These are phyloP conservation scores for Anthracocystis setariae DNA, from an alignment of 1,284 basidiomycete genomes.

Conservation along the genomic window DNA sequence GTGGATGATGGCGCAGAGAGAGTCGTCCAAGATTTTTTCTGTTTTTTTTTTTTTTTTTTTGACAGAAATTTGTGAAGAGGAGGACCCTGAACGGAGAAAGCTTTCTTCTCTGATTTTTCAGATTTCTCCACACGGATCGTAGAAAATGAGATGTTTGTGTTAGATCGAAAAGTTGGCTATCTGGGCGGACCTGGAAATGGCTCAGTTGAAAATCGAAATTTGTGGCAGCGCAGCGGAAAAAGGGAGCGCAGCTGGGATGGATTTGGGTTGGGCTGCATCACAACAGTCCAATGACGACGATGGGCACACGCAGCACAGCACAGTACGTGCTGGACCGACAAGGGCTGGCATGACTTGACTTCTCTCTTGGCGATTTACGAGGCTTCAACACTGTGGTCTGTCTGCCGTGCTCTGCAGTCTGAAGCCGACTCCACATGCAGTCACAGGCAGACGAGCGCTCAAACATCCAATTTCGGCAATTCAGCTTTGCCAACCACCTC, in stretches of 20 bases:
- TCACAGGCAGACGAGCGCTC: conserved; percentile 11
- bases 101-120: too few species aligned
- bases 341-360: neutral
- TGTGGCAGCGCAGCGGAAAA: conserved; percentile 2
- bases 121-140: neutral
- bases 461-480: conserved; percentile 33
- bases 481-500: conserved; percentile 13
- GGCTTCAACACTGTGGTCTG: conserved; percentile 4
- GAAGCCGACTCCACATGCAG: conserved; percentile 30
- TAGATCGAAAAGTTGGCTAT: too few species aligned
- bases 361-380: conserved; percentile 5
- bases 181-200: too few species aligned
- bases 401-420: conserved; percentile 3
- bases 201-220: neutral
- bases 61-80: neutral
- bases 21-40: conserved; percentile 2
- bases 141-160: too few species aligned
- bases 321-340: too few species aligned
- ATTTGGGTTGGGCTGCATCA: conserved; percentile 3
- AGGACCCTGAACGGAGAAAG: conserved; percentile 3
- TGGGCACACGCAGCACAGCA: neutral
- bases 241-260: too few species aligned
- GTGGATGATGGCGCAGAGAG: conserved; percentile 4
- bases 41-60: neutral
- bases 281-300: conserved; percentile 21